Evolutionary conservation across 305 asterid species (phyloP).

Genomic region (Fraxinus platypoda): DNA sequence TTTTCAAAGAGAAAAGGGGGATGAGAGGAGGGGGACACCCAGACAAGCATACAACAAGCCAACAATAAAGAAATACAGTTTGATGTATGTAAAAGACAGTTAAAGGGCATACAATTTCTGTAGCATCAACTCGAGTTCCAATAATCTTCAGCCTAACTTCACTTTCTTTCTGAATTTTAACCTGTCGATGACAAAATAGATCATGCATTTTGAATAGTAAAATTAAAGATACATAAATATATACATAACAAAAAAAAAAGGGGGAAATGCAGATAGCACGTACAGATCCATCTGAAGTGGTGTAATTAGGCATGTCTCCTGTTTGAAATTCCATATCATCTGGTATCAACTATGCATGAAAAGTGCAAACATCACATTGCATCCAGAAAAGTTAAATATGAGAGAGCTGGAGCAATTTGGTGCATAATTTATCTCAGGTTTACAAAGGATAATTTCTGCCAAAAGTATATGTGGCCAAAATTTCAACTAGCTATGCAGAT

Average conservation of each 20-base stretch:
- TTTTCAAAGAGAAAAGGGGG: neutral
- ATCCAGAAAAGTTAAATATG: neutral
- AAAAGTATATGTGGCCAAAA: neutral
- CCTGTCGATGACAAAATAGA: constrained; percentile 36
- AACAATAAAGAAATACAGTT: neutral
- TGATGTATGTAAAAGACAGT: neutral
- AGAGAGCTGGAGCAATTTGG: neutral
- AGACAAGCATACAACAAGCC: neutral
- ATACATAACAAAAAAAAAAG: neutral
- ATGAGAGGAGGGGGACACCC: neutral
- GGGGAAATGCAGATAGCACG: constrained; percentile 19
- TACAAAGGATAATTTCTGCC: neutral
- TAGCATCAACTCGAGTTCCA: constrained; percentile 94
- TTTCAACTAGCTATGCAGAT: neutral
- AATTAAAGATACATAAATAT: neutral
- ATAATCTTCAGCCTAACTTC: constrained; percentile 94
- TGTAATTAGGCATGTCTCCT: constrained; percentile 89
- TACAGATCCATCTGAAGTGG: constrained; percentile 96
- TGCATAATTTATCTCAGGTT: neutral
- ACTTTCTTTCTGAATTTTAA: constrained; percentile 89
- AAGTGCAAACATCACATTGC: neutral
- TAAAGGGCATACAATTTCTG: constrained; percentile 73
- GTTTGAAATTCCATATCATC: constrained; percentile 98
- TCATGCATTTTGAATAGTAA: neutral
- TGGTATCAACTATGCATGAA: constrained; percentile 65